Base-by-base conservation (phyloP, 108 stramenopile species). In the Cyclotella choctawhatcheeana region DNA sequence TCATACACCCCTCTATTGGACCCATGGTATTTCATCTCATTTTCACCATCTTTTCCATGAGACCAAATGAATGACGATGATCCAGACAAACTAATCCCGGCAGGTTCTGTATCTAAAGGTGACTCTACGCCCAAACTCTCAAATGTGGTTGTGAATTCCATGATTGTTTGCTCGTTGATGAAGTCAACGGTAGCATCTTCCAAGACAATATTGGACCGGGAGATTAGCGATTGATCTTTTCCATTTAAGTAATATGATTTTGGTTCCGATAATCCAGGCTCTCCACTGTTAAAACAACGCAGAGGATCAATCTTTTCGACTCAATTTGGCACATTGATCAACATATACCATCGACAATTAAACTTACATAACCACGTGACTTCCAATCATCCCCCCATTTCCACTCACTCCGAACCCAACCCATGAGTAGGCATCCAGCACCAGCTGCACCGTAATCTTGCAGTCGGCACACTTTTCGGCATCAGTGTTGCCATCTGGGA, bases 81-180 rank as follows among this genome's bases (percentile, higher is more conserved):
- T n/a, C 44, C 64, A 1, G 53, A 31, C 50, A 79, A 52, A 1
- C 59, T 48, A 17, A 79, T 67, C 0, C 65, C 65, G 40, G 37
- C 25, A 5, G 50, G 50, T 60, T 67, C 70, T 24, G 47, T 35
- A 30, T 43, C 67, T 2, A 60, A n/a, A 22, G 40, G 65, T 16
- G 55, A 54, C 26, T 55, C 44, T 55, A 75, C 66, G 14, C 71
- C 60, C 35, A 71, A 63, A 29, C 37, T 61, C 35, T 43, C 50
- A 53, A 79, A 79, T 18, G 78, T 14, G 8, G 60, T 56, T 16
- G 66, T 79, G 51, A 79, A 79, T 43, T 79, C 71, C 71, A 79
- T 79, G 35, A 79, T 37, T 0, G 78, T 79, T 62, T 67, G 55
- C 12, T 40, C 74, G 26, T 61, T 61, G 27, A 71, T 47, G 21